phyloP scores from a whole-genome alignment of 768 basidiomycete species.

The Macrolepiota albuminosa region DNA sequence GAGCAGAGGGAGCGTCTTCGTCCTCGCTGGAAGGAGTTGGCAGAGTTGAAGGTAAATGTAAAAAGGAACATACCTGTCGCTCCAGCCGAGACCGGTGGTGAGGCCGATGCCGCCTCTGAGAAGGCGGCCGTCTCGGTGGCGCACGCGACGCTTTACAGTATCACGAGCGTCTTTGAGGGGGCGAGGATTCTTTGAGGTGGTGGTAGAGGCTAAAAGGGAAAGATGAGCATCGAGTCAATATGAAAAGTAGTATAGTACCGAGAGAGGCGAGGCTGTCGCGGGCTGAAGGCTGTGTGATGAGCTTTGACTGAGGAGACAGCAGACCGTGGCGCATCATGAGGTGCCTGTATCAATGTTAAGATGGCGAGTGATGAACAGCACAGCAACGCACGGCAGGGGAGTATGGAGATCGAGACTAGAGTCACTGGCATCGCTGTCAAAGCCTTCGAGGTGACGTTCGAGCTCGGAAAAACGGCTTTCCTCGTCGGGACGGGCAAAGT shows the following conservation, averaged over 20 bases:
- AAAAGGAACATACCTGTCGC: constrained; percentile 50
- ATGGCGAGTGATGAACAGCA: not conserved
- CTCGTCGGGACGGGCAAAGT: constrained; percentile 14
- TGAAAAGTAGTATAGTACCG: constrained; percentile 16
- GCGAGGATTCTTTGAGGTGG: constrained; percentile 4
- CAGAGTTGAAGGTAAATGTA: not conserved
- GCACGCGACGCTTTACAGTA: constrained; percentile 47
- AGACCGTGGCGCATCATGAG: constrained; percentile 65
- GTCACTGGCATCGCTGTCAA: constrained; percentile 35
- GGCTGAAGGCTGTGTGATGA: constrained; percentile 25
- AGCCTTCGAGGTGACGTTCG: constrained; percentile 19
- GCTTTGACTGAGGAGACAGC: constrained; percentile 61
- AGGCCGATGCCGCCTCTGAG: constrained; percentile 61
- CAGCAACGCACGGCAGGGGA: constrained; percentile 54
- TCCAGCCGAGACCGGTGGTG: constrained; percentile 73
- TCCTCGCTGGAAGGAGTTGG: constrained; percentile 45
- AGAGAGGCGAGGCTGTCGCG: constrained; percentile 26
- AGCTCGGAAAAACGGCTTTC: constrained; percentile 18
- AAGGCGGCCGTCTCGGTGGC: constrained; percentile 58
- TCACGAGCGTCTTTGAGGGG: constrained; percentile 52
- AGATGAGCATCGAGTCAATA: not conserved
- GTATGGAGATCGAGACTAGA: constrained; percentile 68
- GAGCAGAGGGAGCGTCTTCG: constrained; percentile 65
- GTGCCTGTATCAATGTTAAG: constrained; percentile 32
- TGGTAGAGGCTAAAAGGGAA: constrained; percentile 5